Evolutionary conservation across 371 early-diverging fungal genomes (phyloP).

Genomic region (Lichtheimia ramosa): DNA sequence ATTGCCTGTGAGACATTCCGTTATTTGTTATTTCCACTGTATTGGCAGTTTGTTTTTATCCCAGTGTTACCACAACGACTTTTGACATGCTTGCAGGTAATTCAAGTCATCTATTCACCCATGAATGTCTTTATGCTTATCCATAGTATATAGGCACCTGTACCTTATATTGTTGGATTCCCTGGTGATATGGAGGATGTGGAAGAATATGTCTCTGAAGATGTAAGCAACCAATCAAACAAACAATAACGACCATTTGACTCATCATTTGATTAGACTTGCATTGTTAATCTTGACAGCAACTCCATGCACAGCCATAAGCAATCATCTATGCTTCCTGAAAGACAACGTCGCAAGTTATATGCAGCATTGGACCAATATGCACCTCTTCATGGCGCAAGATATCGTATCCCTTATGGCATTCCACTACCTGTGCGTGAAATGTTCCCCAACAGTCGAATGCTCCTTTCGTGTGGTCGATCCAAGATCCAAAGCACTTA

Average conservation of each 20-base stretch:
- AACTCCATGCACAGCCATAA: constrained; percentile 51
- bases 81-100: constrained; percentile 71
- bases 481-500: constrained; percentile 40
- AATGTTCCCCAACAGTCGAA: constrained; percentile 62
- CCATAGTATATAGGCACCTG: constrained; percentile 53
- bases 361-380: constrained; percentile 54
- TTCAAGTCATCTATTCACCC: neutral
- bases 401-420: constrained; percentile 44
- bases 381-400: constrained; percentile 43
- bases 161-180: constrained; percentile 82
- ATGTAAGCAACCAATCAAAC: constrained; percentile 45
- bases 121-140: neutral
- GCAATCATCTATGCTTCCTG: constrained; percentile 44
- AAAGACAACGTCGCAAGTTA: constrained; percentile 56
- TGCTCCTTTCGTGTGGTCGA: constrained; percentile 47
- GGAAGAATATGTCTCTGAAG: constrained; percentile 64
- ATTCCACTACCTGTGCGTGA: constrained; percentile 53
- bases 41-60: constrained; percentile 83
- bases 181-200: constrained; percentile 55
- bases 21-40: constrained; percentile 73
- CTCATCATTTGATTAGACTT: constrained; percentile 29
- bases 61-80: constrained; percentile 74
- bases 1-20: constrained; percentile 71
- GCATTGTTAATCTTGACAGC: constrained; percentile 61
- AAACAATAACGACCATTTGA: neutral